Base-by-base conservation (phyloP, 2,329 filamentous ascomycete genomes). In the Epichloe glyceriae region DNA sequence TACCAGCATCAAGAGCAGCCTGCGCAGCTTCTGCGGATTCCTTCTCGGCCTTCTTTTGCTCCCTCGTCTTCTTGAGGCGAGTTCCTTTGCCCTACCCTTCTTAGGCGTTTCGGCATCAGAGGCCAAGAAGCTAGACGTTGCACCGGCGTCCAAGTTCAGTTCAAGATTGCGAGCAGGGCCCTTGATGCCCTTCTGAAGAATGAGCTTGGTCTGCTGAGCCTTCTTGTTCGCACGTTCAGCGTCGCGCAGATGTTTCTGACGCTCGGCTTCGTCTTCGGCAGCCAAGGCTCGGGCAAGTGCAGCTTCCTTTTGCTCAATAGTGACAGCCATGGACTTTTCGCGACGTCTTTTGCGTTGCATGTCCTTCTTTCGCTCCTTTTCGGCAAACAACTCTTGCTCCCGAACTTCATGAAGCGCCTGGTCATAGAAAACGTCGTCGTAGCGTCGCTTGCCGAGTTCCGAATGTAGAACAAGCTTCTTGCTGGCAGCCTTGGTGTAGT, bases 291-390 rank as follows among this genome's bases (percentile, higher is more conserved):
- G 85, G 55, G 85, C 82, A 43, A 95, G 74, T 4, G 88, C 87
- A 3, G 85, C 80, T 56, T 93, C 86, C 70, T 94, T 93, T 64
- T 89, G 84, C 64, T 96, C 91, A 60, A 94, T 86, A 6, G 89
- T 91, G 53, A 94, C 85, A 4, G 89, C 89, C 75, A 96, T 89
- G 4, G 91, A 95, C 72, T 96, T 96, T 66, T 97, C 91, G 17
- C 93, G 85, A 42, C 93, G 84, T 53, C 93, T 82, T 72, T 97
- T 98, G 56, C 93, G 86, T 66, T 98, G 93, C 88, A 98, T 97
- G 63, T 98, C 93, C 73, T 98, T 98, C 74, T 98, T 98, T 57
- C 93, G 88, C 69, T 98, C 93, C 71, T 98, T 98, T 68, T 98
- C 93, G 54, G 91, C 89, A 54, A 86, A 85, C 7, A 96, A 76